Conservation (phyloP, 768 basidiomycete species). For the Chalciporus sphaerocephalus region DNA sequence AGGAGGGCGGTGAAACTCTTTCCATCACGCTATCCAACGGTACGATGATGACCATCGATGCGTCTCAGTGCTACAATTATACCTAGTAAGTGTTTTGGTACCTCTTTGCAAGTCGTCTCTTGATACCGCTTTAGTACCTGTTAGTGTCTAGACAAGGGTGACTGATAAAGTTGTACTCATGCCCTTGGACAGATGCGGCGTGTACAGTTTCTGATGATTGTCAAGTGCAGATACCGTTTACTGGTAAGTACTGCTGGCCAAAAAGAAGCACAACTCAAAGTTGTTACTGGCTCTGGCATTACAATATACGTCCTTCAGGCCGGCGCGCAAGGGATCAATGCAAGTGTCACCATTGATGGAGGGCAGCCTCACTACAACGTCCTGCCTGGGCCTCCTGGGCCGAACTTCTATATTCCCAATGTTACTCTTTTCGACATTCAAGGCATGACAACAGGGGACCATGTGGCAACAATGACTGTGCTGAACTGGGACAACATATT, state of each 20-base stretch:
- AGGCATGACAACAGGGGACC: constrained; percentile 13
- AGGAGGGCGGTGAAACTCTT: constrained; percentile 8
- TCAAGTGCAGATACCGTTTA: constrained; percentile 15
- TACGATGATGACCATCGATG: constrained; percentile 10
- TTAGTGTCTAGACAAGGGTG: background rate
- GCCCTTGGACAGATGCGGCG: constrained; percentile 4
- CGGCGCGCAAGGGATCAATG: constrained; percentile 13
- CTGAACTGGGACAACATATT: constrained; percentile 10
- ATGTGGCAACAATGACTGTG: constrained; percentile 11
- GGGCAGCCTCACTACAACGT: constrained; percentile 3
- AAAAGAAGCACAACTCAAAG: background rate
- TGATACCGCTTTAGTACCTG: constrained; percentile 3
- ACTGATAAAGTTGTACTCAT: background rate
- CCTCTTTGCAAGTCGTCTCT: background rate
- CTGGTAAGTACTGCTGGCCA: background rate
- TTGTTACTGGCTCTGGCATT: constrained; percentile 15
- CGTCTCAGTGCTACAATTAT: constrained; percentile 13
- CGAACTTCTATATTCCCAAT: constrained; percentile 8
- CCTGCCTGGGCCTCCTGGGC: constrained; percentile 12
- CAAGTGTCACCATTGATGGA: constrained; percentile 13
- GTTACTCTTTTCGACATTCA: constrained; percentile 15
- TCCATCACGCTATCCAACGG: constrained; percentile 9
- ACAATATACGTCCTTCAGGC: constrained; percentile 18
- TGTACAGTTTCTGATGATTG: constrained; percentile 11
- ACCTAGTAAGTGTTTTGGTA: constrained; percentile 13